Evolutionary conservation across 2,329 filamentous ascomycete species (phyloP).

Genomic region (Exophiala bonariae): DNA sequence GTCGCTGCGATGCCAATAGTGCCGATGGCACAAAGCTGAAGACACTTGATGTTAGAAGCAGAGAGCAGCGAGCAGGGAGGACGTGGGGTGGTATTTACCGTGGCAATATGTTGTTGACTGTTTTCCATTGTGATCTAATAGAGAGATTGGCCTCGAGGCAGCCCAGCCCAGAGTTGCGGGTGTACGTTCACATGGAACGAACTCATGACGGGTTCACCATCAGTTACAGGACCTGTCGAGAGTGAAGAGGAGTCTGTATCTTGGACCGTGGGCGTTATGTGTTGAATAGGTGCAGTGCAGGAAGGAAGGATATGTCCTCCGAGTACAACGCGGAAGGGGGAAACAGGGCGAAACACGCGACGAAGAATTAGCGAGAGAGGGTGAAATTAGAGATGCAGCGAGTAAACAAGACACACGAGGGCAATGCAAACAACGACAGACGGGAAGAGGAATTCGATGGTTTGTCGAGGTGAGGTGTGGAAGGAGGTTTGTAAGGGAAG

Average conservation of each 20-base stretch:
- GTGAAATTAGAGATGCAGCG: too few species aligned
- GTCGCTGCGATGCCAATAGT: constrained; percentile 62
- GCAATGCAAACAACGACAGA: too few species aligned
- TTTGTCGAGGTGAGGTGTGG: too few species aligned
- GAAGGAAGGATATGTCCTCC: too few species aligned
- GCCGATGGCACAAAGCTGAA: constrained; percentile 63
- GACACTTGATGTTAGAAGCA: constrained; percentile 1
- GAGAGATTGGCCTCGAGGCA: constrained; percentile 20
- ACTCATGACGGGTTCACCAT: constrained; percentile 44
- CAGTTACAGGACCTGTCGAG: constrained; percentile 36
- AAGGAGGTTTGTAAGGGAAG: too few species aligned
- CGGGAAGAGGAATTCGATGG: too few species aligned
- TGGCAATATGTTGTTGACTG: constrained; percentile 25
- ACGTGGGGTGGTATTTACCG: constrained; percentile 11
- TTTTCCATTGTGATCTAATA: constrained; percentile 21
- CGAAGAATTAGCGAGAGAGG: not conserved
- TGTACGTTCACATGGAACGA: constrained; percentile 12
- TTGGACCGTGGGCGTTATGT: constrained; percentile 33
- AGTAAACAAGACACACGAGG: too few species aligned
- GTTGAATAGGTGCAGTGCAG: not conserved
- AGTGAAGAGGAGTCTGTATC: constrained; percentile 30
- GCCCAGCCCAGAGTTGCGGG: constrained; percentile 20
- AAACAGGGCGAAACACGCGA: constrained; percentile 5
- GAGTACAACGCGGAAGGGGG: not conserved
- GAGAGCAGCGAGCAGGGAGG: not conserved